Evolutionary conservation across 805 yeast genomes (phyloP), one percentile per base, ranked within the genome.

Genomic region (Priceomyces carsonii): DNA sequence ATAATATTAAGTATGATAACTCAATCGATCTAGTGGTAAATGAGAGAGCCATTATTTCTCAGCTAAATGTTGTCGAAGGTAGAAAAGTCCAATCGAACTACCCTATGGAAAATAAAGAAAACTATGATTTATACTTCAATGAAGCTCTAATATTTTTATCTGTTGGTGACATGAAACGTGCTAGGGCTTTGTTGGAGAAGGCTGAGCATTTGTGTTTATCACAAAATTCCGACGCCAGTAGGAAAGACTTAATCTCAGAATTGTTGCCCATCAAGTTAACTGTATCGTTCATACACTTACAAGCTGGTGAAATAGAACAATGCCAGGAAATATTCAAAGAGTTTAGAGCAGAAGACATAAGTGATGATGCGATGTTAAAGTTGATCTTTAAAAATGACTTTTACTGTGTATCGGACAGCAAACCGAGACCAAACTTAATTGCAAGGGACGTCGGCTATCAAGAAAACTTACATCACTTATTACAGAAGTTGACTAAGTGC

Each of bases 31-130:
- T 81, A 36, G 50, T 66, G 18, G 81, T 80, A 28, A 84, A 84
- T 52, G 85, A 82, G 55, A 69, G 82, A 40, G 88, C 90, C 3
- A 70, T 79, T n/a, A 58, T 76, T 16, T 77, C 85, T 8, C 85
- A 77, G 51, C 53, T 59, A 15, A 57, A 56, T 25, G 40, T 47
- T 28, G 29, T 53, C 32, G 51, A 29, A 18, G 32, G 15, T 13
- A 29, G 7, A n/a, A 25, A 6, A 18, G 21, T 16, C 5, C 14
- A 8, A 4, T 23, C 39, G n/a, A 18, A 20, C 8, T 29, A 35
- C 19, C 33, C 34, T 8, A 25, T 20, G 3, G 20, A 21, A 14
- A 35, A 19, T 18, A 43, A 40, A 12, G 36, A 36, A n/a, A 47
- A 41, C 6, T 81, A 82, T 49, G 91, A 84, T 50, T 68, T 69